Base-by-base conservation (phyloP, 768 basidiomycete species). In the Calvatia gigantea region DNA sequence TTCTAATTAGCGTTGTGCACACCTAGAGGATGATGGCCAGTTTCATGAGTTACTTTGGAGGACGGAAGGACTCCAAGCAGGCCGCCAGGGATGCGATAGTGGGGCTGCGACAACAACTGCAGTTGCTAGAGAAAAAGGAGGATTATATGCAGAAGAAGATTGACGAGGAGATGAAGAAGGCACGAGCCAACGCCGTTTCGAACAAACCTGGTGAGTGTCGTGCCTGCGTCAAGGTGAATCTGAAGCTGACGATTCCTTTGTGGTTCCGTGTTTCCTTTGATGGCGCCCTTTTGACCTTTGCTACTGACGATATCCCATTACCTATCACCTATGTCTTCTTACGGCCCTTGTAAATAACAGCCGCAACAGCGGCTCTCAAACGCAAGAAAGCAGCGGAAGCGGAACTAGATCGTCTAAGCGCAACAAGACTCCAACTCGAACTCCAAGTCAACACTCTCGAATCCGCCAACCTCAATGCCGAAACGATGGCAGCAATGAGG, bases 61-160 rank as follows among this genome's bases (percentile, higher is more conserved):
- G 88, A 47, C 81, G 85, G 60, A 83, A 85, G 62, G 89, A 95
- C 67, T 80, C 91, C 21, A 91, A 90, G 71, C 85, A 89, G 72
- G 77, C 86, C 25, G 87, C 96, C 42, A 82, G 93, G 60, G 92
- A 97, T 68, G 92, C 97, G 45, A 99, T 99, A 70, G 89, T 98
- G 57, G 81, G 81, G 42, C 78, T 99, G 62, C 85, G 96, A 65
- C 89, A 96, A 73, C 94, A 98, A 70, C 81, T 98, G 59, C 84
- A 92, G 73, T 89, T 96, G 86, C 85, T 98, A 62, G 94, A 98
- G 83, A 99, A 98, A 92, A 98, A 96, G 79, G 97, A 98, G 76
- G 96, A 98, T 70, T 80, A 91, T 71, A 75, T 98, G 59, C 87
- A 89, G 80, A 94, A 91, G 84, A 94, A 95, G 85, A 91, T 97